These are phyloP conservation scores for Sugiyamaella boreocaroliniensis DNA, from an alignment of 805 yeast species.

Conservation along the genomic window DNA sequence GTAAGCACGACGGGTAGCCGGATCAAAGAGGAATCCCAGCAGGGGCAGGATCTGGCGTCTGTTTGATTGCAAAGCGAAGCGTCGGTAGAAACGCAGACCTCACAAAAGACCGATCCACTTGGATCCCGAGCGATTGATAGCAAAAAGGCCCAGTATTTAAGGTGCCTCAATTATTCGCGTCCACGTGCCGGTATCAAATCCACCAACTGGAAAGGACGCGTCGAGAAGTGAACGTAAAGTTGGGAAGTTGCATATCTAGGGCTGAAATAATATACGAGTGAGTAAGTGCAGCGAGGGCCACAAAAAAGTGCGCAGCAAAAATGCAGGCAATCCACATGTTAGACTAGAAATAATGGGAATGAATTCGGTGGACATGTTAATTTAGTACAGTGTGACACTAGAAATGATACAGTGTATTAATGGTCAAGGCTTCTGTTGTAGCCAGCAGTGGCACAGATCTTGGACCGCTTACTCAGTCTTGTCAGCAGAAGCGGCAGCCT, in stretches of 20 bases:
- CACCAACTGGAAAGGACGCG: background rate
- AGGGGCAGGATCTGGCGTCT: background rate
- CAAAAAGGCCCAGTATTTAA: no score
- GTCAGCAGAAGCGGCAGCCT: conserved; percentile 27
- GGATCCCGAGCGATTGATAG: background rate
- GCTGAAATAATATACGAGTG: background rate
- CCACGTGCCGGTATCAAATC: no score
- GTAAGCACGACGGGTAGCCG: background rate
- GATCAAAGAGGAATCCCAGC: background rate
- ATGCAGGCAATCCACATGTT: no score
- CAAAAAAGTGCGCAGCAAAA: no score
- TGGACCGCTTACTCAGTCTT: background rate
- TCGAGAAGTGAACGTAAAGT: background rate
- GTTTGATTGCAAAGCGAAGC: background rate
- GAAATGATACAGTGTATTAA: no score
- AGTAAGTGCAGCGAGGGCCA: background rate
- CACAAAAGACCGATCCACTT: background rate
- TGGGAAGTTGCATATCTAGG: background rate
- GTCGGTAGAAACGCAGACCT: background rate
- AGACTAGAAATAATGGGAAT: no score
- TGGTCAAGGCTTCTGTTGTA: background rate
- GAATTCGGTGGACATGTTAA: no score
- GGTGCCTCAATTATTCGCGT: no score
- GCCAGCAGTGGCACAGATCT: background rate
- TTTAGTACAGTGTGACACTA: no score